Evolutionary conservation across 768 basidiomycete species (phyloP), one percentile per base, ranked within the genome.

Genomic region (Fistulinella prunicolor): DNA sequence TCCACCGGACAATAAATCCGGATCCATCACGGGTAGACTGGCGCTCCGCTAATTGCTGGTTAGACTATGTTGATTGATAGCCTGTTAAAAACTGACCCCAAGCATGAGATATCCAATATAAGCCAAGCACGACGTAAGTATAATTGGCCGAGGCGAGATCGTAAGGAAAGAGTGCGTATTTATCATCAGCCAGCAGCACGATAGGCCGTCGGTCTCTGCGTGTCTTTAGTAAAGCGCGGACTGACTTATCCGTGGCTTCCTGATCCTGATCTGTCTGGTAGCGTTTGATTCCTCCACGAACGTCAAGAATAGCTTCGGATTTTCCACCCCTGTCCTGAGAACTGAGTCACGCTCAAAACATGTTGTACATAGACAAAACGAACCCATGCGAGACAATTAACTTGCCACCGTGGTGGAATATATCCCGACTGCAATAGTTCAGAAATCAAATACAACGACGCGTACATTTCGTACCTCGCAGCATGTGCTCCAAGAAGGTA

Each of bases 331-430:
- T 86, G 48, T 42, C 32, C 10, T 16, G 24, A 26, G 3, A n/a
- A 16, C 36, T 54, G 29, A 52, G 45, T 45, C 13, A 38, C 28
- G 6, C 45, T 23, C 39, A 21, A 24, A 36, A n/a, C n/a, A n/a
- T 10, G 21, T 4, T 35, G 26, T 13, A 29, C 30, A 40, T 13
- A 43, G 29, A 38, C 20, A 30, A 45, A 44, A 60, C 78, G 46
- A 52, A 92, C 89, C 88, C 90, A 63, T 93, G 89, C 8, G 89
- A 93, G 42, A 93, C 80, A 37, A 93, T 89, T 6, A 89, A 59
- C 52, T 72, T 80, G 14, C 90, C 89, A 14, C 65, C 72, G 35
- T 83, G 76, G 38, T 75, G 69, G 56, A 86, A 91, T 14, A 72
- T 57, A 57, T 93, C 89, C 9, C 86, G 84, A 39, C 89, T 91